phyloP scores from a whole-genome alignment of 169 alveolate species.

The Eimeria brunetti region DNA sequence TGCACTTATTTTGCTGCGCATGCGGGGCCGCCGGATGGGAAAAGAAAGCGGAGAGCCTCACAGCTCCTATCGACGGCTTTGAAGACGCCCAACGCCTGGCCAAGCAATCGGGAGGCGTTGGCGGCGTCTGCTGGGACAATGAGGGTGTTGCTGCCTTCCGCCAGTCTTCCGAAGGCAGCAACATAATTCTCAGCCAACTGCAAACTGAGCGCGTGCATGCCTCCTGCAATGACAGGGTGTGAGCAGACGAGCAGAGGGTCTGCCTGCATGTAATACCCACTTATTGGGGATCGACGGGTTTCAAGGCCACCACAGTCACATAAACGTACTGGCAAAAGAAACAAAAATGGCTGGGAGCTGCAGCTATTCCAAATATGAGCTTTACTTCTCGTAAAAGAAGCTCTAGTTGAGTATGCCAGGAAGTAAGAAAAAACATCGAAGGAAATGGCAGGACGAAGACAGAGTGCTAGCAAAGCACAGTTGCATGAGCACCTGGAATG shows the following conservation, averaged over 20 bases:
- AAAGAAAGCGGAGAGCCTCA: neutral
- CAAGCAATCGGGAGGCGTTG: conserved; percentile 84
- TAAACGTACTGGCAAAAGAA: neutral
- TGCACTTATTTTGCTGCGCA: neutral
- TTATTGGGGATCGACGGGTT: neutral
- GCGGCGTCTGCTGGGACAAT: conserved; percentile 89
- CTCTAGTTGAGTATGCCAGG: neutral
- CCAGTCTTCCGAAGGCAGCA: conserved; percentile 89
- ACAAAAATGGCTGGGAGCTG: neutral
- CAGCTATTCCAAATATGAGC: neutral
- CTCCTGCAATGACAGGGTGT: conserved; percentile 22
- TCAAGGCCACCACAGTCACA: neutral
- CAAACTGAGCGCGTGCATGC: conserved; percentile 75
- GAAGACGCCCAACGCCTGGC: conserved; percentile 74
- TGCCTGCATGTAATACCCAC: neutral
- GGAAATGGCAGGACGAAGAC: neutral
- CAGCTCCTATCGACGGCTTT: conserved; percentile 32
- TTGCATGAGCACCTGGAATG: conserved; percentile 57
- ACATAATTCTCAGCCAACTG: conserved; percentile 86
- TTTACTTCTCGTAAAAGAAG: neutral
- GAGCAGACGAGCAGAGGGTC: neutral
- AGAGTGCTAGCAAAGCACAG: neutral
- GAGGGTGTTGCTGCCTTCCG: conserved; percentile 89
- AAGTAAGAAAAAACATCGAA: neutral
- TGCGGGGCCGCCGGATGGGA: neutral